Evolutionary conservation across 2,329 filamentous ascomycete genomes (phyloP).

Genomic region (Helotiales sp.): DNA sequence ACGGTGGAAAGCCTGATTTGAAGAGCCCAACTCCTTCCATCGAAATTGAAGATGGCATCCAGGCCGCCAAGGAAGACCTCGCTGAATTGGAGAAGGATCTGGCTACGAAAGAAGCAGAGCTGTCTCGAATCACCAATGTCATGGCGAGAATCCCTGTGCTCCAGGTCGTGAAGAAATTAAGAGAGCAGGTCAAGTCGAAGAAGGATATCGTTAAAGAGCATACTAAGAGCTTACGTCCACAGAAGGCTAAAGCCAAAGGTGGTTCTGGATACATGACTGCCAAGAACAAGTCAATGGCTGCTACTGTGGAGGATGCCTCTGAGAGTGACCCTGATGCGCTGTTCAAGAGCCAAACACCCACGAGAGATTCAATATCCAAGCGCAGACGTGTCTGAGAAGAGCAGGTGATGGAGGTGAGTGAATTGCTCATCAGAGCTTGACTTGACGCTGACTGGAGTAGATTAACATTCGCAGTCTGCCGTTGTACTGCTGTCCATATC

Average conservation of each 20-base stretch:
- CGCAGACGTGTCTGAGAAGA: background rate
- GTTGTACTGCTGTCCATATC: too few relatives aligned
- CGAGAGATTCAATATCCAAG: background rate
- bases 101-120: background rate
- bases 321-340: background rate
- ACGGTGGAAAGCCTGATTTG: background rate
- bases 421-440: background rate
- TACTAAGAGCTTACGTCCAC: background rate
- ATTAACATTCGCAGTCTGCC: background rate
- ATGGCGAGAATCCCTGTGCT: background rate
- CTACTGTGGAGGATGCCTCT: constrained; percentile 7
- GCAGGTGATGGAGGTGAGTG: background rate
- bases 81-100: background rate
- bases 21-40: background rate
- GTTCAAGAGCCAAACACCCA: background rate
- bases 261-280: background rate
- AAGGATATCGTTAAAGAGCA: background rate
- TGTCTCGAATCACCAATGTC: background rate
- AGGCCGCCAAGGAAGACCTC: background rate
- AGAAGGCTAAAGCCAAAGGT: background rate
- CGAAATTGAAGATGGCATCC: background rate
- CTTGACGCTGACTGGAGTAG: background rate
- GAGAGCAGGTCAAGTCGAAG: background rate
- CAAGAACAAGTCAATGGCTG: background rate
- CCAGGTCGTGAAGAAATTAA: background rate